Base-by-base conservation (phyloP, 2,329 filamentous ascomycete genomes). In the Emericellopsis atlantica region DNA sequence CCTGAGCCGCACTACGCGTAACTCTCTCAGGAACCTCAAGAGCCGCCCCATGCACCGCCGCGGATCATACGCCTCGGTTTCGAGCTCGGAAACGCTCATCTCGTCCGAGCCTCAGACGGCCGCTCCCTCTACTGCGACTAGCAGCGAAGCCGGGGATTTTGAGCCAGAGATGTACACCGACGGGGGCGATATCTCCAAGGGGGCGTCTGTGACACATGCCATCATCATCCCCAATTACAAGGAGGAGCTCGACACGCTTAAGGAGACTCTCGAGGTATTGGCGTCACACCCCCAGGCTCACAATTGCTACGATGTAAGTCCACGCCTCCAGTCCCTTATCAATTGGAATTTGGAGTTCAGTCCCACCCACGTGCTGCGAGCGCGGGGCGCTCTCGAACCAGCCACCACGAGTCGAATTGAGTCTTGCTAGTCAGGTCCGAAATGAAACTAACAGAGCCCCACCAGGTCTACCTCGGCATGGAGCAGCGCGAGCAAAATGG, bases 171-270 rank as follows among this genome's bases (percentile, higher is more conserved):
- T 63, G 41, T 66, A 64, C 46, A 57, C 61, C 36, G 71, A 75
- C 37, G 57, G 49, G 36, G 65, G 67, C 15, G 54, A 58, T 9
- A 56, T 29, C 15, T 12, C 33, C n/a, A 22, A 61, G 1, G 52
- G 60, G n/a, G 61, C 68, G 7, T 61, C 62, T 21, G 58, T 81
- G 42, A 60, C 82, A 24, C 78, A 84, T 53, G 77, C 74, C 12
- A 81, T 86, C 45, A 66, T 85, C 46, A 67, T 86, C 35, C 81
- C 81, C 15, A 84, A 84, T 52, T 86, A 85, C 62, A 82, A 82
- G 57, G 81, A 86, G 55, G 79, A 84, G 43, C 62, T 78, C 43
- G 76, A 81, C 43, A 82, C 76, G 0, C 62, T 85, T 37, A 69
- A 74, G 46, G 79, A 83, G 53, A 85, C 81, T 0, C 59, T 86